Conservation (phyloP, 352 stramenopile genomes). For the Phytophthora foliorum region DNA sequence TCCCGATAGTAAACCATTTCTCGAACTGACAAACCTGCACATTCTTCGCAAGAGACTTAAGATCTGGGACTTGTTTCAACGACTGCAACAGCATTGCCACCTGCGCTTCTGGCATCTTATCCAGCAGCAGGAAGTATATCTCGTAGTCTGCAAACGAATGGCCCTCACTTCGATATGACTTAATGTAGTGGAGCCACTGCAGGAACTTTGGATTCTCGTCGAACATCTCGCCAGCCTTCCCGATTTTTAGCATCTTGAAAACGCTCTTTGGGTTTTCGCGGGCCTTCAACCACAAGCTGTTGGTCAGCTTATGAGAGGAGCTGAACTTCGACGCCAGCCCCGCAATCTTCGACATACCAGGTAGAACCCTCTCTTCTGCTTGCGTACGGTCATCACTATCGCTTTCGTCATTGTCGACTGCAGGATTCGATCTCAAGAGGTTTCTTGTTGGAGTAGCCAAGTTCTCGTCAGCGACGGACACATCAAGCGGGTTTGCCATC, state of each 20-base stretch:
- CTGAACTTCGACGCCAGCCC: neutral
- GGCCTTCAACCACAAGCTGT: neutral
- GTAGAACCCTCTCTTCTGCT: neutral
- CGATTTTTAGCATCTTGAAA: neutral
- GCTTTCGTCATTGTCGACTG: neutral
- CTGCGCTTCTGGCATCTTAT: neutral
- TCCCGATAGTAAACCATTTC: neutral
- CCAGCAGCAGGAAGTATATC: neutral
- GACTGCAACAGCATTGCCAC: neutral
- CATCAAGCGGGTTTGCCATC: neutral
- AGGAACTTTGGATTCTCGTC: neutral
- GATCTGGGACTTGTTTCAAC: neutral
- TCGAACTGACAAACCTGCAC: neutral
- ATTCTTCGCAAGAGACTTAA: neutral
- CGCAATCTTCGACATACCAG: neutral
- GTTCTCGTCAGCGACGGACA: neutral
- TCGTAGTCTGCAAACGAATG: neutral
- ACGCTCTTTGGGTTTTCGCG: neutral
- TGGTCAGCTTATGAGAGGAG: neutral
- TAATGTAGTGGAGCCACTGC: neutral
- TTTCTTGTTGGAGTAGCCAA: neutral
- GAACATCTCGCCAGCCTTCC: neutral
- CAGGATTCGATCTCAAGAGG: neutral
- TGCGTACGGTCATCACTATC: neutral
- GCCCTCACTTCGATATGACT: neutral